Evolutionary conservation across 1,284 basidiomycete genomes (phyloP).

Genomic region (Schizophyllum commune): DNA sequence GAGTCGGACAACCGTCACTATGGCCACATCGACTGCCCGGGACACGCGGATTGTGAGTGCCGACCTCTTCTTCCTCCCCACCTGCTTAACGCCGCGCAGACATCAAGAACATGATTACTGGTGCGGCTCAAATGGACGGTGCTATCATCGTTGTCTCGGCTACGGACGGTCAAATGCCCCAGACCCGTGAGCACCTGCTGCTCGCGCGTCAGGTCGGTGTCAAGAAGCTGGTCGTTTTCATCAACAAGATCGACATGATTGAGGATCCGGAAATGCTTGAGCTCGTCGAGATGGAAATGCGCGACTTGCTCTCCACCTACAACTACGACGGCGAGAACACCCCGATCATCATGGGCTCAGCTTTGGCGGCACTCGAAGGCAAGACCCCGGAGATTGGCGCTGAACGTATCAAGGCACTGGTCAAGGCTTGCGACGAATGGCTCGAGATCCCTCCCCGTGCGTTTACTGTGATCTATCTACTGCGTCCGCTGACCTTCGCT

Average conservation of each 20-base stretch:
- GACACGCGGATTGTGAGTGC: constrained; percentile 80
- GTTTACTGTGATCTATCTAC: constrained; percentile 20
- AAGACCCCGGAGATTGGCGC: constrained; percentile 75
- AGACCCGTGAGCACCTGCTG: constrained; percentile 96
- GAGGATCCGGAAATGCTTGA: constrained; percentile 98
- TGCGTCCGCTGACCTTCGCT: neutral
- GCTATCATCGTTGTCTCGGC: constrained; percentile 98
- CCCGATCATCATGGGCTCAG: constrained; percentile 95
- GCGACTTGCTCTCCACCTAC: constrained; percentile 89
- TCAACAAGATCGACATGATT: constrained; percentile 99
- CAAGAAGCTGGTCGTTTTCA: constrained; percentile 97
- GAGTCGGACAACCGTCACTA: constrained; percentile 92
- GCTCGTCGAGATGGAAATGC: constrained; percentile 99
- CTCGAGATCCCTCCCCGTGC: constrained; percentile 88
- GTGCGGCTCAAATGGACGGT: constrained; percentile 98
- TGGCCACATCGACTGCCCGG: constrained; percentile 99
- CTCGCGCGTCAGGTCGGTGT: constrained; percentile 98
- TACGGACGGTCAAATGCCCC: constrained; percentile 99
- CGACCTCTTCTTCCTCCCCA: neutral
- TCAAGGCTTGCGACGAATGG: constrained; percentile 91
- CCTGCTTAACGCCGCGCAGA: constrained; percentile 32
- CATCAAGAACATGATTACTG: constrained; percentile 99
- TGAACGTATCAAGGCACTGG: constrained; percentile 78
- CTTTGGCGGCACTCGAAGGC: constrained; percentile 90
- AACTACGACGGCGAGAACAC: constrained; percentile 97